Percentiles rank a stretch among this genome's conserved stretches.
These are phyloP conservation scores for Chrysopogon serrulatus DNA, from an alignment of 176 grass and related monocot genomes.

Conservation along the genomic window DNA sequence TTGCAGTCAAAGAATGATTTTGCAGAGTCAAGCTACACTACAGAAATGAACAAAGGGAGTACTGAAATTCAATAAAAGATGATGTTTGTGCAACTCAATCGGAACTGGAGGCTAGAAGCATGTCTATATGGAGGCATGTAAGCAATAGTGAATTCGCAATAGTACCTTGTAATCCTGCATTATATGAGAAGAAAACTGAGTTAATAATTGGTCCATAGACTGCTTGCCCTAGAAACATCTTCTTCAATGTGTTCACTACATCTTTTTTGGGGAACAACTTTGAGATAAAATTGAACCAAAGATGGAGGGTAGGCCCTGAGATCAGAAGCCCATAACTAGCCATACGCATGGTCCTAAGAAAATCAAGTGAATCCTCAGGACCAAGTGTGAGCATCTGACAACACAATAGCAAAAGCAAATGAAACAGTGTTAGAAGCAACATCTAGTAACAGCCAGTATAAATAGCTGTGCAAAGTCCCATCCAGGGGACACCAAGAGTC, in stretches of 20 bases:
- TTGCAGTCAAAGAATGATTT: neutral
- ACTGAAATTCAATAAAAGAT: neutral
- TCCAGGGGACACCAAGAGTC: neutral
- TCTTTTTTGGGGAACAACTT: constrained; percentile 80
- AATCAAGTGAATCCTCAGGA: constrained; percentile 49
- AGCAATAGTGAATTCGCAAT: constrained; percentile 14
- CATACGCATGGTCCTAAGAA: constrained; percentile 78
- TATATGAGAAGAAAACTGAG: constrained; percentile 87
- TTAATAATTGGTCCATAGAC: constrained; percentile 92
- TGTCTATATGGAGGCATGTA: neutral
- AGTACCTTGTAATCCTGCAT: constrained; percentile 93
- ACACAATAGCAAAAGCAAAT: constrained; percentile 26
- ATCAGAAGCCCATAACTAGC: constrained; percentile 75
- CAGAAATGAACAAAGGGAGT: neutral
- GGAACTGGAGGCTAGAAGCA: neutral
- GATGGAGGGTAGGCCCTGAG: constrained; percentile 77
- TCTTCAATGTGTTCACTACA: constrained; percentile 81
- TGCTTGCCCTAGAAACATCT: constrained; percentile 90
- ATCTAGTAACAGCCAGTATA: neutral
- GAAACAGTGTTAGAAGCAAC: constrained; percentile 15
- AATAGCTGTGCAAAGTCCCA: neutral
- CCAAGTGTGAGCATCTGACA: constrained; percentile 65
- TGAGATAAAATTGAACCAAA: constrained; percentile 95
- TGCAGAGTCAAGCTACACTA: neutral
- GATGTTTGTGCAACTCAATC: neutral